Evolutionary conservation across 2,329 filamentous ascomycete species (phyloP).

Genomic region (Colletotrichum aenigma): DNA sequence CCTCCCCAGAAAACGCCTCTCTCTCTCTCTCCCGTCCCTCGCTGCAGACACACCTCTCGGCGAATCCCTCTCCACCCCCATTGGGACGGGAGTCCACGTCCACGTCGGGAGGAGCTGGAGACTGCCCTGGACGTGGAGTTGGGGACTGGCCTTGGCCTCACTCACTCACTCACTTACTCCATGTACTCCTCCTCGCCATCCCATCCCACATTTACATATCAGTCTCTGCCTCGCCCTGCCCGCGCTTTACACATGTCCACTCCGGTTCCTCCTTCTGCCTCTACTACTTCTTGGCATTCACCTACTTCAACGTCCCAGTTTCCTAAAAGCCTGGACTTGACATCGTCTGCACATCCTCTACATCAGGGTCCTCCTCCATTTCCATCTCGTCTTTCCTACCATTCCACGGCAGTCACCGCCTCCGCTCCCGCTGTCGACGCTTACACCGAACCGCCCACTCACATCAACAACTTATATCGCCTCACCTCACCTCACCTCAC

Average conservation of each 20-base stretch:
- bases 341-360: background rate
- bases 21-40: background rate
- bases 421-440: background rate
- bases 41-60: background rate
- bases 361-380: background rate
- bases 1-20: background rate
- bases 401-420: background rate
- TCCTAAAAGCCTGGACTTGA: background rate
- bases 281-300: slow-evolving; percentile 1
- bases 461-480: background rate
- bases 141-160: background rate
- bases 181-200: too few species aligned
- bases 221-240: background rate
- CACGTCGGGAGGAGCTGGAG: background rate
- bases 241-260: background rate
- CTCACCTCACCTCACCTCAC: background rate
- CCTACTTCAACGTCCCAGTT: background rate
- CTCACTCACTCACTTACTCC: background rate
- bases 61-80: background rate
- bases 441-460: background rate
- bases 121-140: background rate
- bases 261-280: background rate
- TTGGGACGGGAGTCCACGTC: background rate
- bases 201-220: slow-evolving; percentile 15
- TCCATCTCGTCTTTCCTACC: background rate